Percentiles rank a stretch among this genome's conserved stretches.
These are phyloP conservation scores for Sporothrix inflata DNA, from an alignment of 2,329 filamentous ascomycete genomes.

Conservation along the genomic window DNA sequence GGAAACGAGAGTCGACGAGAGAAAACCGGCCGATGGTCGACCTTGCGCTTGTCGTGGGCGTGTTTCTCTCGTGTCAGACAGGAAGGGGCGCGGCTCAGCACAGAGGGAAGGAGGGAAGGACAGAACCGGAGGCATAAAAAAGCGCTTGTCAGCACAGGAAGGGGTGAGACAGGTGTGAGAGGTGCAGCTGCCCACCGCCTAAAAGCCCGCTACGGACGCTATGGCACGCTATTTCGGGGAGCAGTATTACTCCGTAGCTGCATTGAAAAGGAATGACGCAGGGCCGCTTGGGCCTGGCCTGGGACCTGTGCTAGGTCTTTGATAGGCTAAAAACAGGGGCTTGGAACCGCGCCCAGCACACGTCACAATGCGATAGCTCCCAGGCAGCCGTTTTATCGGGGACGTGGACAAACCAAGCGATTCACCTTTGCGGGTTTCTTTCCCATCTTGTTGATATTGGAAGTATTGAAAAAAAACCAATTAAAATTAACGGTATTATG, in stretches of 20 bases:
- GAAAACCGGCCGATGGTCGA: neutral
- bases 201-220: neutral
- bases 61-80: neutral
- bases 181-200: neutral
- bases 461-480: no score
- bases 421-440: no score
- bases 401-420: neutral
- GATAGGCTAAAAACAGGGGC: neutral
- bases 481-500: no score
- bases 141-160: neutral
- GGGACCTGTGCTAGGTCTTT: neutral
- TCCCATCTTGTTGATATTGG: no score
- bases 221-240: neutral
- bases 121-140: neutral
- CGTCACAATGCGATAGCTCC: neutral
- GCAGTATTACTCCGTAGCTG: neutral
- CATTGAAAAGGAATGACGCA: conserved; percentile 15
- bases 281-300: neutral
- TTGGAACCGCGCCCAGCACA: neutral
- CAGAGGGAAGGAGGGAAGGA: neutral
- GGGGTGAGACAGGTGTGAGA: neutral
- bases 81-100: neutral
- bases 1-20: neutral
- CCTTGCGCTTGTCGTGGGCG: neutral
- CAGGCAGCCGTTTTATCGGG: conserved; percentile 1